These are phyloP conservation scores for Fusarium verticillioides DNA, from an alignment of 2,329 filamentous ascomycete species.

Conservation along the genomic window DNA sequence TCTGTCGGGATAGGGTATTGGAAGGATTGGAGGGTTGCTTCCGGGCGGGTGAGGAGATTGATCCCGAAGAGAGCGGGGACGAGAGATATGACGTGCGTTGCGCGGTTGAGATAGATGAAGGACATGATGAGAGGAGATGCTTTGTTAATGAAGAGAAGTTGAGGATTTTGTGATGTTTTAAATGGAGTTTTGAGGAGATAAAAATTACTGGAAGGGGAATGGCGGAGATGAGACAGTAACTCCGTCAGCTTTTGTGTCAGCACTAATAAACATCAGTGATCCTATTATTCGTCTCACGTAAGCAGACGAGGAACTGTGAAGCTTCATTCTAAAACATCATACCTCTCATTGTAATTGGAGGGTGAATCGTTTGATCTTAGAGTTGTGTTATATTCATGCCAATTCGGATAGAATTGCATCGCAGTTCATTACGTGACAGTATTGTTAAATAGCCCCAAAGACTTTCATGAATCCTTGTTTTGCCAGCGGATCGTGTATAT, in stretches of 20 bases:
- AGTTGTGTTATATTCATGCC: rapidly evolving
- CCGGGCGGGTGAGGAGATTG: slow-evolving; percentile 11
- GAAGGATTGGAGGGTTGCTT: neutral
- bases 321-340: no score
- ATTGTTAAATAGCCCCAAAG: rapidly evolving
- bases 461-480: neutral
- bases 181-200: neutral
- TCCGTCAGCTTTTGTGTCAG: neutral
- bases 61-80: slow-evolving; percentile 6
- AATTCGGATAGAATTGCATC: neutral
- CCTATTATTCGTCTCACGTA: neutral
- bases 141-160: rapidly evolving
- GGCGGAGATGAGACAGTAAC: neutral
- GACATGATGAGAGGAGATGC: neutral
- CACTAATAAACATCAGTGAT: neutral
- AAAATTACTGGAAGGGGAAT: neutral
- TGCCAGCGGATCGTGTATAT: rapidly evolving
- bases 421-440: neutral
- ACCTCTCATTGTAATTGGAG: no score
- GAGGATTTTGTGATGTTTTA: rapidly evolving
- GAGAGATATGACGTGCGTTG: neutral
- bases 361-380: rapidly evolving
- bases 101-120: neutral
- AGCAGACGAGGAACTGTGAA: rapidly evolving
- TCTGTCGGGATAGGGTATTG: neutral